These are phyloP conservation scores for Aspergillus jensenii DNA, from an alignment of 2,329 filamentous ascomycete species.

Conservation along the genomic window DNA sequence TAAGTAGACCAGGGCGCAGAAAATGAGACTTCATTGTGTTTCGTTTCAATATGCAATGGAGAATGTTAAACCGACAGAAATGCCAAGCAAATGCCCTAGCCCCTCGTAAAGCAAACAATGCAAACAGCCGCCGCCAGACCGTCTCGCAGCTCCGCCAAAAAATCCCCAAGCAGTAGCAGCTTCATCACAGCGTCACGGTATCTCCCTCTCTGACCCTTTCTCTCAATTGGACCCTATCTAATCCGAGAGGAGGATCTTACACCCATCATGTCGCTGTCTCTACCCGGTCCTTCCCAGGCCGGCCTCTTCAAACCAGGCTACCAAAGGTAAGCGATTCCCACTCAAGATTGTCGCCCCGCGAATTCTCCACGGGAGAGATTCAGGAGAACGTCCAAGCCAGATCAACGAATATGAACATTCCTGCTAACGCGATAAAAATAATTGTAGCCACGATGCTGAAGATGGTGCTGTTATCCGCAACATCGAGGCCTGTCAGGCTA, in stretches of 20 bases:
- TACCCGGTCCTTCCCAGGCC: slow-evolving; percentile 89
- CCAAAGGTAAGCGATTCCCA: slow-evolving; percentile 69
- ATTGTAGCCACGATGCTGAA: slow-evolving; percentile 87
- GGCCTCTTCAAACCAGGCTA: slow-evolving; percentile 96
- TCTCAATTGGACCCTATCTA: slow-evolving; percentile 11
- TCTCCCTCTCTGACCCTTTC: slow-evolving; percentile 1
- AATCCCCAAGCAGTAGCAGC: slow-evolving; percentile 32
- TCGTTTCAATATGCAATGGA: too few relatives aligned
- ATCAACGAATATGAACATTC: background rate
- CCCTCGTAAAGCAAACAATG: slow-evolving; percentile 39
- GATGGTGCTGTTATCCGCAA: slow-evolving; percentile 98
- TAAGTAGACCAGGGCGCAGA: too few relatives aligned
- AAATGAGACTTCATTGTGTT: too few relatives aligned
- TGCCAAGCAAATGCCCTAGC: slow-evolving; percentile 20
- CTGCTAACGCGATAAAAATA: slow-evolving; percentile 13
- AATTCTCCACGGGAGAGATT: background rate
- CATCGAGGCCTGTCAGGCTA: slow-evolving; percentile 96
- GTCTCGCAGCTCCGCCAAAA: slow-evolving; percentile 37
- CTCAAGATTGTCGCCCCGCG: slow-evolving; percentile 15
- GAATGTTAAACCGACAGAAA: too few relatives aligned
- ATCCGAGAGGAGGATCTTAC: slow-evolving; percentile 21
- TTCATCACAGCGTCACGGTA: slow-evolving; percentile 20
- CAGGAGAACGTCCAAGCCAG: background rate
- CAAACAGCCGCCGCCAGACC: slow-evolving; percentile 36
- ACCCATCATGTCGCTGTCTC: slow-evolving; percentile 83